Conservation (phyloP, 1,284 basidiomycete genomes). For the Inonotus hispidus region DNA sequence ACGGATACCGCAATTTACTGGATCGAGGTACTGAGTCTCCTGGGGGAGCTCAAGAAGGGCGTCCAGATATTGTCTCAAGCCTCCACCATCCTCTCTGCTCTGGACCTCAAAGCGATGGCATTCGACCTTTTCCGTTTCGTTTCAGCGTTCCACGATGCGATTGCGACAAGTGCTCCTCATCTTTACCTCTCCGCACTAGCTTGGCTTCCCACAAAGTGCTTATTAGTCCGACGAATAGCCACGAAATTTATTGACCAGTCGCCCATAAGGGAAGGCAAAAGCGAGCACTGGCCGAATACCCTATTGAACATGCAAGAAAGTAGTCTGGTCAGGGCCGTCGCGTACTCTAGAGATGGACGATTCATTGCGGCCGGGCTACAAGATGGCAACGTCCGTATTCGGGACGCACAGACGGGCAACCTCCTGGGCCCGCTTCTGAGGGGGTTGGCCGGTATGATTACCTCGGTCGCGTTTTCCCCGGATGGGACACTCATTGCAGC, state of each 20-base stretch:
- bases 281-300: not conserved
- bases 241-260: not conserved
- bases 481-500: constrained; percentile 16
- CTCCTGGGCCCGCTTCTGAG: not conserved
- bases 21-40: constrained; percentile 10
- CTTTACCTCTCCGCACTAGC: constrained; percentile 24
- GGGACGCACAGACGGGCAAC: constrained; percentile 5
- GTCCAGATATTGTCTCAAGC: not conserved
- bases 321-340: not conserved
- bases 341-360: constrained; percentile 15
- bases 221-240: not conserved
- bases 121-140: constrained; percentile 21
- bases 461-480: constrained; percentile 19
- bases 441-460: constrained; percentile 19
- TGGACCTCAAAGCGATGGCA: not conserved
- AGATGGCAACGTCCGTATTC: constrained; percentile 7
- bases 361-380: constrained; percentile 10
- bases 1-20: not conserved
- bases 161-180: constrained; percentile 22
- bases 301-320: not conserved
- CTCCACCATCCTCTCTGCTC: not conserved
- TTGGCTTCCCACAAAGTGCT: constrained; percentile 20
- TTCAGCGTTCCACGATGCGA: constrained; percentile 15
- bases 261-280: not conserved
- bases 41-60: constrained; percentile 5